A percentile compares a stretch with the other conserved stretches of the same genome.
Evolutionary conservation across 345 rosid species (phyloP).

Genomic region (Pistacia vera): DNA sequence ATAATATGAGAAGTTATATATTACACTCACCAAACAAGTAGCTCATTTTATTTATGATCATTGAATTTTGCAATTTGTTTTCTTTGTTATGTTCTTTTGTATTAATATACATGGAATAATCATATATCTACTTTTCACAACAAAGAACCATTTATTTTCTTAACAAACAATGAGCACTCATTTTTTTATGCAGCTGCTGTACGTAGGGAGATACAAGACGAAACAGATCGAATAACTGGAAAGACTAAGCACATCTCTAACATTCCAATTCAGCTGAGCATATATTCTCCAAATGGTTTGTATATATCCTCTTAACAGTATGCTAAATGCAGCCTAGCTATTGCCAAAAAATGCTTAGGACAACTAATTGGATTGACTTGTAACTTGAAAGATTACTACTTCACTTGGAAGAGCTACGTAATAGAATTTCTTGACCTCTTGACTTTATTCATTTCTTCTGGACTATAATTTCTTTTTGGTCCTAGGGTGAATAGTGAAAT

Average conservation of each 20-base stretch:
- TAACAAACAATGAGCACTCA: constrained; percentile 3
- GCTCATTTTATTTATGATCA: neutral
- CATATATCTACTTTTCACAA: neutral
- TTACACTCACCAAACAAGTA: neutral
- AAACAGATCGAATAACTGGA: constrained; percentile 80
- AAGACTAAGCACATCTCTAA: constrained; percentile 72
- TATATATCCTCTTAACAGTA: constrained; percentile 19
- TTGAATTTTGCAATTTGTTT: constrained; percentile 2
- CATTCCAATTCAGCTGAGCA: constrained; percentile 72
- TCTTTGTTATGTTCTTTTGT: neutral
- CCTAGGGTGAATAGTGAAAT: neutral
- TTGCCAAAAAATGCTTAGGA: no score
- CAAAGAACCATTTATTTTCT: neutral
- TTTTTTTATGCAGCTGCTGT: constrained; percentile 54
- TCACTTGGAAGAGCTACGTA: neutral
- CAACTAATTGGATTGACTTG: no score
- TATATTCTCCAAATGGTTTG: constrained; percentile 87
- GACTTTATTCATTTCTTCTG: neutral
- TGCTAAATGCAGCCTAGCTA: neutral
- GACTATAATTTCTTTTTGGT: neutral
- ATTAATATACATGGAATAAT: neutral
- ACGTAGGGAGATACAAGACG: constrained; percentile 71
- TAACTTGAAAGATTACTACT: no score
- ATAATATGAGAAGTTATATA: neutral
- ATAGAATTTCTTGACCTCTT: neutral